A percentile compares a stretch with the other conserved stretches of the same genome.
These are phyloP conservation scores for Rugiboletus extremiorientalis DNA, from an alignment of 1,284 basidiomycete genomes.

Conservation along the genomic window DNA sequence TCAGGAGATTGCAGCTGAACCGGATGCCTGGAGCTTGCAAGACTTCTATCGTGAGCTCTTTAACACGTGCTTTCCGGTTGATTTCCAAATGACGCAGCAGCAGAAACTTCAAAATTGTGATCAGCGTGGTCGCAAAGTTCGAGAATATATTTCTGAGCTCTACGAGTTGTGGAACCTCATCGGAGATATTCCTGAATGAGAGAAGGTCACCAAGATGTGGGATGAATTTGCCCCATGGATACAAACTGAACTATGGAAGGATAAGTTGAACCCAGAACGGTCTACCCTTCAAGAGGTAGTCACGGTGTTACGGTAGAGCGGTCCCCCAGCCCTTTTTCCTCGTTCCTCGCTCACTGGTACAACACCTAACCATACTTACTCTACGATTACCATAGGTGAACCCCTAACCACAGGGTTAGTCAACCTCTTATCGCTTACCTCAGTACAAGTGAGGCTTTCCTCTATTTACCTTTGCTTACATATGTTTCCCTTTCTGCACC, in stretches of 20 bases:
- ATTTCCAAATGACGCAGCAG: not conserved
- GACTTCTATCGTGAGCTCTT: not conserved
- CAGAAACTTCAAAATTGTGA: not conserved
- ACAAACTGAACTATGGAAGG: slow-evolving; percentile 31
- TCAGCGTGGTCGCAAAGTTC: not conserved
- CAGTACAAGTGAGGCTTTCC: too few species aligned
- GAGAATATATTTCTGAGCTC: not conserved
- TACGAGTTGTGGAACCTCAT: not conserved
- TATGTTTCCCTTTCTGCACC: too few species aligned
- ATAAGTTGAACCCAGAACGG: not conserved
- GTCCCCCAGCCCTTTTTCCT: too few species aligned
- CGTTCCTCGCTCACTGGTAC: too few species aligned
- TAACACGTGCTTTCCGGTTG: not conserved
- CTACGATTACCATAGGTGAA: too few species aligned
- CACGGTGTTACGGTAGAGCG: too few species aligned
- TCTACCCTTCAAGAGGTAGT: too few species aligned
- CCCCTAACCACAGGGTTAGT: too few species aligned
- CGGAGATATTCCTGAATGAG: not conserved
- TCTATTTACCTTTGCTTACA: too few species aligned
- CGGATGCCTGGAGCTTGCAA: not conserved
- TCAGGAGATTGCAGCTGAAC: accelerated
- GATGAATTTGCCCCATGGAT: slow-evolving; percentile 28
- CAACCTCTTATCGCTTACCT: too few species aligned
- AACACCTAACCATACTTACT: too few species aligned
- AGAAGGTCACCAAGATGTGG: slow-evolving; percentile 37